Evolutionary conservation across 2,329 filamentous ascomycete species (phyloP), one percentile per base, ranked within the genome.

Genomic region (Claviceps humidiphila): DNA sequence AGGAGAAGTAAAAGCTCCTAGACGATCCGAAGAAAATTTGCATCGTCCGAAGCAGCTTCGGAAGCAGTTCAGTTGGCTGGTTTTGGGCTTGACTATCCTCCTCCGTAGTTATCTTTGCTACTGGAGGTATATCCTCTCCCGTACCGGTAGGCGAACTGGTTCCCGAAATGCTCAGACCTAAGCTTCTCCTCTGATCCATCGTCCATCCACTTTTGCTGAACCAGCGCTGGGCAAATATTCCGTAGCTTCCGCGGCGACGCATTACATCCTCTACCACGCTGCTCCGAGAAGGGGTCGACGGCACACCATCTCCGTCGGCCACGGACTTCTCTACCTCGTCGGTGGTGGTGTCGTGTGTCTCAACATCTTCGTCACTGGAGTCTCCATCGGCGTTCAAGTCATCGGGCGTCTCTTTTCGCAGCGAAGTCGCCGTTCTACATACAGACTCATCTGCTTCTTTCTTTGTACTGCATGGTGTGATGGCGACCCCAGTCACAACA

Each of bases 251-350:
- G 59, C 82, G 85, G 53, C 81, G 83, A 40, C 82, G 80, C 51
- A 96, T 91, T 1, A 97, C 90, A 70, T 97, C 87, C 66, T 95
- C 83, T 0, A 85, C 89, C 54, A 96, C 82, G 58, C 84, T 89
- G 57, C 76, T 83, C 39, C 67, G 69, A 8, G 64, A 63, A 4
- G 68, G 63, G 44, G 63, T 61, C 13, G 65, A 56, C 9, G 62
- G 59, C 0, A 65, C 57, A 34, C 68, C 66, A 3, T 62, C 65
- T 34, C 66, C 67, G 2, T 65, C 61, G 7, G 60, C 58, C 1
- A 64, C 58, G 0, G 63, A 64, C 62, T 68, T 73, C 4, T 76
- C 75, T 2, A 74, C 67, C 50, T 75, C 73, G 49, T 74, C 72
- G 43, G 55, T 69, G 56, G 56, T 65, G 58, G 46, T 63, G 51